Evolutionary conservation across 306 rosid genomes (phyloP).

Genomic region (Begonia peltatifolia): DNA sequence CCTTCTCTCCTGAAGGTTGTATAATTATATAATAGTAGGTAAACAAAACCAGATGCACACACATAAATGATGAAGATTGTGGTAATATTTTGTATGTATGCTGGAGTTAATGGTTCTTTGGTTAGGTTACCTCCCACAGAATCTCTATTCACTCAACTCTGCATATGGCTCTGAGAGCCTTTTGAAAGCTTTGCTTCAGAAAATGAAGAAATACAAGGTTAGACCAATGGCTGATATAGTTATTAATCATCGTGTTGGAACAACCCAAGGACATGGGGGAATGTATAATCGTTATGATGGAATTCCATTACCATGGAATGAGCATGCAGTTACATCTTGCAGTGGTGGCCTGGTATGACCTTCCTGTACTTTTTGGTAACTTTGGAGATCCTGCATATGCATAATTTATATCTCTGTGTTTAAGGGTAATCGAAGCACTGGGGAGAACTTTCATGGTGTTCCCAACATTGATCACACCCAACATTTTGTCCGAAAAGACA

Average conservation of each 20-base stretch:
- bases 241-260: slow-evolving; percentile 81
- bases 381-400: slow-evolving; percentile 1
- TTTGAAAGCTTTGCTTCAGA: slow-evolving; percentile 54
- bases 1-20: slow-evolving; percentile 66
- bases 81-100: slow-evolving; percentile 6
- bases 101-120: slow-evolving; percentile 2
- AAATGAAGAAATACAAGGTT: slow-evolving; percentile 56
- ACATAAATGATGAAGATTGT: background rate
- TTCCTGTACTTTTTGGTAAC: background rate
- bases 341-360: slow-evolving; percentile 72
- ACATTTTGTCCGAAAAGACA: slow-evolving; percentile 74
- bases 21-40: background rate
- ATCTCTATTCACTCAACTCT: slow-evolving; percentile 58
- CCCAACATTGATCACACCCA: slow-evolving; percentile 85
- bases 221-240: slow-evolving; percentile 85
- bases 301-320: slow-evolving; percentile 67
- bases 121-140: slow-evolving; percentile 82
- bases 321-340: slow-evolving; percentile 72
- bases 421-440: slow-evolving; percentile 65
- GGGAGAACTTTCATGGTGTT: slow-evolving; percentile 68
- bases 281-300: slow-evolving; percentile 78
- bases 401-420: slow-evolving; percentile 2
- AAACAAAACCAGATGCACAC: too few relatives aligned
- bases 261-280: slow-evolving; percentile 74
- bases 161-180: slow-evolving; percentile 73